These are phyloP conservation scores for Dryadomyces sulphureus DNA, from an alignment of 2,329 filamentous ascomycete genomes.

Conservation along the genomic window DNA sequence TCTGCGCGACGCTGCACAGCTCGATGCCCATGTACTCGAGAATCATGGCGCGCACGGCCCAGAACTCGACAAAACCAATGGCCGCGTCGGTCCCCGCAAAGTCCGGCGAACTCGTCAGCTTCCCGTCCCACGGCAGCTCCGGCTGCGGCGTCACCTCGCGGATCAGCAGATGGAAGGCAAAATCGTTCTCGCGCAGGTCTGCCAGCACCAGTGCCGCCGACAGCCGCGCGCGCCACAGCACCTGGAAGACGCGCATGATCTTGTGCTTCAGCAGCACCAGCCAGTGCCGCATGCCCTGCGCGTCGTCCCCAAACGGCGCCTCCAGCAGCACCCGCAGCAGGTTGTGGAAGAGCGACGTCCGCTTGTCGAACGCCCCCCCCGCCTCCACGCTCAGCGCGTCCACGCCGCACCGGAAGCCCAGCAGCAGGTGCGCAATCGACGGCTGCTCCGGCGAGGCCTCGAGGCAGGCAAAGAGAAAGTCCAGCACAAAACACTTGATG, in stretches of 20 bases:
- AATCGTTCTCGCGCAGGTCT: slow-evolving; percentile 66
- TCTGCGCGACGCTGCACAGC: slow-evolving; percentile 61
- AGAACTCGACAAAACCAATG: slow-evolving; percentile 58
- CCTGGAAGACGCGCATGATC: slow-evolving; percentile 57
- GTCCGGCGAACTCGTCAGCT: slow-evolving; percentile 40
- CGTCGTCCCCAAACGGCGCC: slow-evolving; percentile 49
- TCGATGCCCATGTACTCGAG: slow-evolving; percentile 80
- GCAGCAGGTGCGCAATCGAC: slow-evolving; percentile 76
- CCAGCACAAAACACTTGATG: slow-evolving; percentile 71
- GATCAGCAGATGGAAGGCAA: slow-evolving; percentile 64
- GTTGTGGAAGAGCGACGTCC: slow-evolving; percentile 69
- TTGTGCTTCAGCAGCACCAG: slow-evolving; percentile 54
- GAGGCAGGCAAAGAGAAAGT: slow-evolving; percentile 73
- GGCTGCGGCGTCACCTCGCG: slow-evolving; percentile 56
- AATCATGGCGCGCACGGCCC: slow-evolving; percentile 60
- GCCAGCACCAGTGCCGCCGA: slow-evolving; percentile 61
- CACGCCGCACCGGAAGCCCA: slow-evolving; percentile 71
- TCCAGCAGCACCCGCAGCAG: slow-evolving; percentile 58
- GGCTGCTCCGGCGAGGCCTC: slow-evolving; percentile 60
- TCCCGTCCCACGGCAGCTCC: slow-evolving; percentile 59
- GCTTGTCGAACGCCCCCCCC: slow-evolving; percentile 54
- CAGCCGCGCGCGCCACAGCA: slow-evolving; percentile 71
- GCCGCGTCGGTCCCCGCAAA: slow-evolving; percentile 59
- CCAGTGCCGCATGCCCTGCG: slow-evolving; percentile 47
- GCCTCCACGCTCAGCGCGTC: slow-evolving; percentile 53